Evolutionary conservation across 2,329 filamentous ascomycete species (phyloP), one percentile per base, ranked within the genome.

Genomic region (Cytospora leucostoma): DNA sequence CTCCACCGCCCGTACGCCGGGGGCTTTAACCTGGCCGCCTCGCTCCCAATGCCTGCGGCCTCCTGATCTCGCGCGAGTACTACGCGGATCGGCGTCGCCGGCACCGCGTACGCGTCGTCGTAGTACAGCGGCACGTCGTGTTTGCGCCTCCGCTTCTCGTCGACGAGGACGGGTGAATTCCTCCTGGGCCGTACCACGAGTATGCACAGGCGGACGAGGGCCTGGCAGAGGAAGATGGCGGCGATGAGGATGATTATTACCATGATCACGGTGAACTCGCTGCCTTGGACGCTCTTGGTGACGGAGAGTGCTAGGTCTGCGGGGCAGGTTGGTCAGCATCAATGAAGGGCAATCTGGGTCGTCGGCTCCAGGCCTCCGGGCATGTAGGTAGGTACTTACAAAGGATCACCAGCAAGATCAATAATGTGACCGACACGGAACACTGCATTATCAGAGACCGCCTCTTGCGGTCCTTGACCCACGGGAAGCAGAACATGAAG

Each of bases 1-100:
- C 92, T 82, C 91, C 92, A 96, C 1, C 92, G 78, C 0, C 93
- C 93, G 72, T 97, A 97, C 2, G 92, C 92, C 0, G 93, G 93
- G 4, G 93, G 93, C 10, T 87, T 85, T 21, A 82, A 68, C 69
- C 87, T 87, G 50, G 78, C 77, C 0, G 82, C 77, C 64, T 86
- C 82, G 57, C 80, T 83, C 62, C 84, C 81, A 59, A 81, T 74
- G 4, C 82, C 84, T 2, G 78, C 82, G 19, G 85, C 83, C 70
- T 93, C 91, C 70, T 93, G 90, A 71, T 95, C 92, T 49, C 85
- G 82, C 2, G 87, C 86, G 53, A 94, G 81, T 19, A 90, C 84
- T 12, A 96, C 91, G 49, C 84, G 88, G 66, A 96, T 96, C 1
- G 93, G 93, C 33, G 84, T 80, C 10, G 81, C 77, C 4, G 92